These are phyloP conservation scores for Penicillium nordicum DNA, from an alignment of 2,329 filamentous ascomycete species.

Conservation along the genomic window DNA sequence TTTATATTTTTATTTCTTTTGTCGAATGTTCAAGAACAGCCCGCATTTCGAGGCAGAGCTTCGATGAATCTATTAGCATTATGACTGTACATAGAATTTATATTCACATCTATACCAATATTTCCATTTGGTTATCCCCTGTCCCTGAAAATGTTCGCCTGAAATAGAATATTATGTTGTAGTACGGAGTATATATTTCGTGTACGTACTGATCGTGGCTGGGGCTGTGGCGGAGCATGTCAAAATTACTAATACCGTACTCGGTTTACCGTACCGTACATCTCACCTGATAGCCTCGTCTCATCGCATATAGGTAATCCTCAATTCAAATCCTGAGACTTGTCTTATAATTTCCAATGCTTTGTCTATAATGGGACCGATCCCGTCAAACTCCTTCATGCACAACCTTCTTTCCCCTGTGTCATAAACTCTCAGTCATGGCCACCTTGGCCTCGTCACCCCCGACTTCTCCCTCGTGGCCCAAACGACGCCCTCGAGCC, in stretches of 20 bases:
- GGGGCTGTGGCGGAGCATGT: slow-evolving; percentile 2
- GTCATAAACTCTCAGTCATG: slow-evolving; percentile 27
- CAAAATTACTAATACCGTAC: neutral
- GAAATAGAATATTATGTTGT: neutral
- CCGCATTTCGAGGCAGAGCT: no score
- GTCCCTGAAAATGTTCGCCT: neutral
- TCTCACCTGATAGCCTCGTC: neutral
- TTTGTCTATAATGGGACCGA: slow-evolving; percentile 7
- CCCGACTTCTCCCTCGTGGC: slow-evolving; percentile 40
- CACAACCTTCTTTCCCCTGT: slow-evolving; percentile 6
- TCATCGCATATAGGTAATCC: neutral
- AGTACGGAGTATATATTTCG: neutral
- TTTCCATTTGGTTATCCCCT: neutral
- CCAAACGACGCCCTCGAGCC: slow-evolving; percentile 41
- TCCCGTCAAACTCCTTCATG: slow-evolving; percentile 14
- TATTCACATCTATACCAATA: neutral
- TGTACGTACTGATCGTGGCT: slow-evolving; percentile 3
- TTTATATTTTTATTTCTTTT: neutral
- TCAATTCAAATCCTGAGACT: neutral
- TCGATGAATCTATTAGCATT: no score
- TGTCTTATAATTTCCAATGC: neutral
- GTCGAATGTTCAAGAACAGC: neutral
- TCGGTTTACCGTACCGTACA: neutral
- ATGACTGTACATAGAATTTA: slow-evolving; percentile 5
- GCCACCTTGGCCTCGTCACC: slow-evolving; percentile 38